These are phyloP conservation scores for Steccherinum ochraceum DNA, from an alignment of 768 basidiomycete species.

Conservation along the genomic window DNA sequence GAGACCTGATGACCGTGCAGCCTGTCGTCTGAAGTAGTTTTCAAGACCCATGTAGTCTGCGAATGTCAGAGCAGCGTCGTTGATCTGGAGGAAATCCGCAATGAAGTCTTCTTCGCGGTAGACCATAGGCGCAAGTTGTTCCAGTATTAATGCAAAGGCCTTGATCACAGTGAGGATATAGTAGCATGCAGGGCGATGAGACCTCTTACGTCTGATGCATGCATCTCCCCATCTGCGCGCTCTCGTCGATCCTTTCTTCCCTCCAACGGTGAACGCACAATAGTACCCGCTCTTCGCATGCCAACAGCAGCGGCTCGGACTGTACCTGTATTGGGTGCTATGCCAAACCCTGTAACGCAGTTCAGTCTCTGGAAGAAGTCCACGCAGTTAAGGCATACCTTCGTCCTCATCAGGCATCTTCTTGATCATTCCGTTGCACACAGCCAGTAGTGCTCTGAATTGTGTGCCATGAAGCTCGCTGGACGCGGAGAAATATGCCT, in stretches of 20 bases:
- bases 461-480: conserved; percentile 80
- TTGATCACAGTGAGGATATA: conserved; percentile 23
- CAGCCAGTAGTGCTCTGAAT: conserved; percentile 64
- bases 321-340: conserved; percentile 16
- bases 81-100: conserved; percentile 87
- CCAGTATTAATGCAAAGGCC: conserved; percentile 71
- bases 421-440: conserved; percentile 55
- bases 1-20: conserved; percentile 64
- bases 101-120: conserved; percentile 85
- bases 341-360: neutral
- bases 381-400: conserved; percentile 40
- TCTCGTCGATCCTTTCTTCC: conserved; percentile 48
- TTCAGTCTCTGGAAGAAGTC: neutral
- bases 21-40: conserved; percentile 90
- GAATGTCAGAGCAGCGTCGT: conserved; percentile 82
- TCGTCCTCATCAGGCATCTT: conserved; percentile 60
- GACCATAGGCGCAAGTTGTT: conserved; percentile 70
- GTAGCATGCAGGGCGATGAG: conserved; percentile 1
- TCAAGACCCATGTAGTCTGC: conserved; percentile 95
- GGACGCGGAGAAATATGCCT: conserved; percentile 88
- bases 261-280: conserved; percentile 76
- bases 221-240: conserved; percentile 49
- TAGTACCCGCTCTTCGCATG: conserved; percentile 78
- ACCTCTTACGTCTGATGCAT: conserved; percentile 61
- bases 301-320: conserved; percentile 34